Base-by-base conservation (phyloP, 2,329 filamentous ascomycete genomes). In the Cordyceps farinosa region DNA sequence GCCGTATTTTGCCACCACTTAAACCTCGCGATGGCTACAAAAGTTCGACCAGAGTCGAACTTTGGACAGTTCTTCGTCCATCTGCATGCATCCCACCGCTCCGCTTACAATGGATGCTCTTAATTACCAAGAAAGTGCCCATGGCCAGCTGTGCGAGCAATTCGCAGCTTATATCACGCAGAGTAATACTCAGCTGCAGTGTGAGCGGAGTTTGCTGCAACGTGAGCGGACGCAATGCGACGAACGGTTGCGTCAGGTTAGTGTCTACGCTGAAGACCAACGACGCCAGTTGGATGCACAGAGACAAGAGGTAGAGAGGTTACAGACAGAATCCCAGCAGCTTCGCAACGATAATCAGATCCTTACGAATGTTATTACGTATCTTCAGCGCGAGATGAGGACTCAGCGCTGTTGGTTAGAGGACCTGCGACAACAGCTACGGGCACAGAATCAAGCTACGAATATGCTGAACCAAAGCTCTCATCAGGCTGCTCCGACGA, bases 321-420 rank as follows among this genome's bases (percentile, higher is more conserved):
- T 34, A 3, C 34, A 34, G 34, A 34, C 34, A 9, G 34, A 34
- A 3, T 1, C 34, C 34, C 34, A 34, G 3, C 34, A 34, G 34
- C 34, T 34, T 34, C 34, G 34, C 9, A 34, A 9, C 34, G 34
- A 44, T 15, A 36, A 52, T 15, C 50, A 52, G 50, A 34, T 52
- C n/a, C 50, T 52, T 30, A 36, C 50, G 11, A 52, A 52, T 27
- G 50, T 52, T n/a, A 36, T 52, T 52, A 52, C 50, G 36, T 52
- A 36, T 52, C 50, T 52, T 27, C 50, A 52, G 50, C 50, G 50
- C 30, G 50, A 52, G 17, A 52, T 52, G 50, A 36, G 17, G 50
- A 52, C 32, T 34, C 50, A 52, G 22, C 15, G 50, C 38, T 52
- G 30, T 36, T 52, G 50, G 50, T 36, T 52, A 22, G 30, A 52